Conservation (phyloP, 2,329 filamentous ascomycete genomes). For the Sarocladium strictum region DNA sequence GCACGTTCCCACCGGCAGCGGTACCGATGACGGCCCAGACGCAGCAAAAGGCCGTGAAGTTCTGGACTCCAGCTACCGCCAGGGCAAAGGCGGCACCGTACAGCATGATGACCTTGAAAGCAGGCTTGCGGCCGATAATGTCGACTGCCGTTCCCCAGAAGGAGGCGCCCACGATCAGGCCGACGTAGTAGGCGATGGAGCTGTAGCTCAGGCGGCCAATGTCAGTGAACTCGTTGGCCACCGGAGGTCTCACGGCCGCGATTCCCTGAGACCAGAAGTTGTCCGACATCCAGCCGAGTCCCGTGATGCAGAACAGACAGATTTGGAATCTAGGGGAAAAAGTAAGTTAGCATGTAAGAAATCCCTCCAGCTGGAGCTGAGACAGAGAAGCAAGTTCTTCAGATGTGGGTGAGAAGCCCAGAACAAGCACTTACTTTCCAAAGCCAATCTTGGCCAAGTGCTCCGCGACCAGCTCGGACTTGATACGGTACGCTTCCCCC, state of each 20-base stretch:
- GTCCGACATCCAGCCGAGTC: conserved; percentile 40
- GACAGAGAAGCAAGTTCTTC: no score
- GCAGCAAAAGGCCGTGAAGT: conserved; percentile 48
- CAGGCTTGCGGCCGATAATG: conserved; percentile 34
- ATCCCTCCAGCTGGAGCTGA: no score
- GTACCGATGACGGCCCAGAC: conserved; percentile 46
- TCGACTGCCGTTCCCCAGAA: conserved; percentile 38
- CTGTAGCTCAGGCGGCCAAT: conserved; percentile 25
- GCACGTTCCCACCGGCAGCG: conserved; percentile 37
- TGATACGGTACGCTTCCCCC: conserved; percentile 24
- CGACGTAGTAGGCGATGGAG: conserved; percentile 30
- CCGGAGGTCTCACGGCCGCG: conserved; percentile 25
- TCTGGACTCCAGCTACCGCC: conserved; percentile 49
- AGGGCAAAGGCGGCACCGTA: conserved; percentile 49
- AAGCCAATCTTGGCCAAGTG: conserved; percentile 24
- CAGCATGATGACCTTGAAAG: conserved; percentile 39
- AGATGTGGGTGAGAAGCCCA: not conserved
- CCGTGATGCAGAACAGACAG: conserved; percentile 38
- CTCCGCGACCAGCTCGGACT: conserved; percentile 25
- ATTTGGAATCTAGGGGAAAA: conserved; percentile 28
- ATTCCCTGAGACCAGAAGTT: conserved; percentile 34
- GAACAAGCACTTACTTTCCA: conserved; percentile 24
- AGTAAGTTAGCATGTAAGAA: not conserved
- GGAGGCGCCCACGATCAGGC: conserved; percentile 37
- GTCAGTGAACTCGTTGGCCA: conserved; percentile 28